Evolutionary conservation across 2,329 filamentous ascomycete species (phyloP).

Genomic region (Trematosphaeria pertusa): DNA sequence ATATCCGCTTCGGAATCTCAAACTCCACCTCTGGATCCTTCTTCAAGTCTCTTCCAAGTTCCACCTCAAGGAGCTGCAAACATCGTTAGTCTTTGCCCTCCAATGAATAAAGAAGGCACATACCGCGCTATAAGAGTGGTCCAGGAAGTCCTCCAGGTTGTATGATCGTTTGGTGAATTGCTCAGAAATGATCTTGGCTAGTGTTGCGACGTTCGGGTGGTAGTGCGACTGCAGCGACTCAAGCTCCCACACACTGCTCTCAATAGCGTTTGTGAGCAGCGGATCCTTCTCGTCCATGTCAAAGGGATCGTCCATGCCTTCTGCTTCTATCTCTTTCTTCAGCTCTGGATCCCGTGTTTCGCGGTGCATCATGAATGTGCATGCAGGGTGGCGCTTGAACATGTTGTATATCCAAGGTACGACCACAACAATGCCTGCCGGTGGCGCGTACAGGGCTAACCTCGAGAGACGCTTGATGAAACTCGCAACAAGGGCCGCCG

Average conservation of each 20-base stretch:
- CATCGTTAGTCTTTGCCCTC: constrained; percentile 5
- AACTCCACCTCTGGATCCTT: constrained; percentile 90
- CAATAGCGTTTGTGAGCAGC: constrained; percentile 83
- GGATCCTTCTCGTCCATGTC: constrained; percentile 78
- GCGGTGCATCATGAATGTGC: constrained; percentile 96
- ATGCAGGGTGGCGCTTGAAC: constrained; percentile 85
- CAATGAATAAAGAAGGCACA: constrained; percentile 44
- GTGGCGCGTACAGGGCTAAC: constrained; percentile 85
- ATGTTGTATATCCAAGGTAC: constrained; percentile 96
- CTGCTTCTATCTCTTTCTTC: constrained; percentile 65
- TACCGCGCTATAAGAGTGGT: constrained; percentile 87
- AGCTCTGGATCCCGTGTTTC: constrained; percentile 65
- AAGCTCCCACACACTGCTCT: constrained; percentile 94
- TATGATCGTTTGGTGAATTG: constrained; percentile 97
- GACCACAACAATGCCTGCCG: constrained; percentile 85
- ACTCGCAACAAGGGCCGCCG: constrained; percentile 87
- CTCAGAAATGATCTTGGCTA: constrained; percentile 91
- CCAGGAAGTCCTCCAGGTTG: constrained; percentile 95
- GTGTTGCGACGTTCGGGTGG: constrained; percentile 93
- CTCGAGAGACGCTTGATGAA: constrained; percentile 94
- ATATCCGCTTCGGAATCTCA: constrained; percentile 88
- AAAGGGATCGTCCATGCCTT: constrained; percentile 78
- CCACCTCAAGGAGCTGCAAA: constrained; percentile 78
- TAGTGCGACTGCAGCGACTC: constrained; percentile 91
- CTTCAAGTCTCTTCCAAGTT: constrained; percentile 82